Percentiles rank a stretch among this genome's conserved stretches.
These are phyloP conservation scores for Triticum dicoccoides DNA, from an alignment of 176 grass and related monocot species.

Conservation along the genomic window DNA sequence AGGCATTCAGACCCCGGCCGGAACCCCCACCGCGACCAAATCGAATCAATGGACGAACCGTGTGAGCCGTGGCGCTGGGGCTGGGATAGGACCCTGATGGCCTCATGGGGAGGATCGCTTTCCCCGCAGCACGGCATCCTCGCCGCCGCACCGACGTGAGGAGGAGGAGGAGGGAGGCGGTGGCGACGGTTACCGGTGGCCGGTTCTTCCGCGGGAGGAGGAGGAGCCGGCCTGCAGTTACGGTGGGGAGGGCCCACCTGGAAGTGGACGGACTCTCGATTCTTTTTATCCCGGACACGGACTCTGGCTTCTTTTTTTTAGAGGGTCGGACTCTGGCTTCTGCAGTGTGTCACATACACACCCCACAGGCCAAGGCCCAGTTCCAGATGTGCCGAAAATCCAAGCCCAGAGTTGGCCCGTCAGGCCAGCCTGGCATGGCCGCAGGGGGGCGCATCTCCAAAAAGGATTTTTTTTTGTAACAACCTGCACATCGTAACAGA, in stretches of 20 bases:
- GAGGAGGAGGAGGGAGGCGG: background rate
- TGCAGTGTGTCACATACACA: background rate
- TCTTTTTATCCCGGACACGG: too few species aligned
- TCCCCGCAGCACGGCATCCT: slow-evolving; percentile 3
- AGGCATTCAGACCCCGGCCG: background rate
- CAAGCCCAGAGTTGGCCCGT: background rate
- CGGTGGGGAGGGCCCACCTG: background rate
- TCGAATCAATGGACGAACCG: background rate
- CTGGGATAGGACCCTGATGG: background rate
- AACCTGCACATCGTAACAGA: background rate
- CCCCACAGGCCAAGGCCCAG: background rate
- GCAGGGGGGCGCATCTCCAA: background rate
- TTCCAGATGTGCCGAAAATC: background rate
- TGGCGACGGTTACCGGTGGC: background rate
- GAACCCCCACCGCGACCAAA: background rate
- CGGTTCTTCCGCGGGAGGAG: background rate
- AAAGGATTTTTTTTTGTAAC: background rate
- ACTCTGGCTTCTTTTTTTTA: too few species aligned
- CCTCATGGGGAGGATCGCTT: background rate
- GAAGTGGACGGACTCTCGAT: background rate
- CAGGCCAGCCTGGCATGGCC: background rate
- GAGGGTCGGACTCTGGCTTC: too few species aligned
- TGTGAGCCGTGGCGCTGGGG: background rate
- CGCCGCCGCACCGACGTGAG: background rate
- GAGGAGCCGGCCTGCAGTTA: background rate